phyloP scores from a whole-genome alignment of 345 rosid species.

The Syzygium grande region DNA sequence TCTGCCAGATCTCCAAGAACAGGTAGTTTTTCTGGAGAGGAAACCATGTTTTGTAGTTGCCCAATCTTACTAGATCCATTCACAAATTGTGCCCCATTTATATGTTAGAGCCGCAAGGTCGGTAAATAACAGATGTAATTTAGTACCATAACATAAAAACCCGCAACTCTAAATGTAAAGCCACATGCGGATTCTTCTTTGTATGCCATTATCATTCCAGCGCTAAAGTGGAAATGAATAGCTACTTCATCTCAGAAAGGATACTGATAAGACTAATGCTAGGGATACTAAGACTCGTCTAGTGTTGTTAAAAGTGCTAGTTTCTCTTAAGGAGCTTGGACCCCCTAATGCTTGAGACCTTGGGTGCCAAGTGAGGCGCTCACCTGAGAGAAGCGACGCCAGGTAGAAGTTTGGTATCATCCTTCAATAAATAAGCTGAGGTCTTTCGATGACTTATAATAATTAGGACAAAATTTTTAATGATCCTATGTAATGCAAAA shows the following conservation, averaged over 20 bases:
- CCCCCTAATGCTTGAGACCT: background rate
- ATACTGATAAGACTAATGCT: background rate
- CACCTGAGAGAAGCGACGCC: background rate
- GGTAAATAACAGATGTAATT: background rate
- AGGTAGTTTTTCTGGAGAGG: constrained; percentile 27
- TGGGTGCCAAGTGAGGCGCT: background rate
- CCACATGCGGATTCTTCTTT: background rate
- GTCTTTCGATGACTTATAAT: background rate
- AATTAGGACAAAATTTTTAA: background rate
- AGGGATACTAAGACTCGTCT: background rate
- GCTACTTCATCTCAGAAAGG: background rate
- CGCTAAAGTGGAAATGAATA: background rate
- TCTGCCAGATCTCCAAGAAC: constrained; percentile 79
- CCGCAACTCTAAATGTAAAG: background rate
- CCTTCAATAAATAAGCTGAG: background rate
- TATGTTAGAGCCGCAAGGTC: background rate
- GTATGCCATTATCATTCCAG: background rate
- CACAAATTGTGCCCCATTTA: background rate
- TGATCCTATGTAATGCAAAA: background rate
- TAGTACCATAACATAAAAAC: background rate
- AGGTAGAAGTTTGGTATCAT: background rate
- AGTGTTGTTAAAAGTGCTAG: background rate
- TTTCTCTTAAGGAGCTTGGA: background rate
- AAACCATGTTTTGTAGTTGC: background rate
- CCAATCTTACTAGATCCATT: background rate